phyloP scores from a whole-genome alignment of 768 basidiomycete species.

The Serendipita indica region DNA sequence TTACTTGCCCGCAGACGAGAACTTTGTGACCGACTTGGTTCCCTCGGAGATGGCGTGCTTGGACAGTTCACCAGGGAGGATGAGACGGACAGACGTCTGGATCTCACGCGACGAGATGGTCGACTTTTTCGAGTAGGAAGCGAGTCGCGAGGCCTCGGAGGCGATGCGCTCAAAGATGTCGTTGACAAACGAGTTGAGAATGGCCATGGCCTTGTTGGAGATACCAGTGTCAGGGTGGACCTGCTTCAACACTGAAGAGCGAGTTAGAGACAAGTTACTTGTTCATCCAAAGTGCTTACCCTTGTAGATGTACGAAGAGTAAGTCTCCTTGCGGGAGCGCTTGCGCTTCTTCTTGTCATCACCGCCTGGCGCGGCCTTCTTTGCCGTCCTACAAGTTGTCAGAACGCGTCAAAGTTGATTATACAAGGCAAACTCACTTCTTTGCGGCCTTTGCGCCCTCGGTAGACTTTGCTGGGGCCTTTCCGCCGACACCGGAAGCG shows the following conservation, averaged over 20 bases:
- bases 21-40: conserved; percentile 53
- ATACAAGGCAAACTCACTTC: conserved; percentile 23
- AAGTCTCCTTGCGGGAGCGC: conserved; percentile 70
- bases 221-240: conserved; percentile 91
- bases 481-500: conserved; percentile 27
- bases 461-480: conserved; percentile 38
- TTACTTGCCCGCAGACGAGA: conserved; percentile 22
- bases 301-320: conserved; percentile 77
- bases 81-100: conserved; percentile 69
- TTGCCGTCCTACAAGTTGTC: conserved; percentile 20
- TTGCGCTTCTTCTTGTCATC: conserved; percentile 70
- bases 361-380: conserved; percentile 26
- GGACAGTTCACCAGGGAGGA: conserved; percentile 72
- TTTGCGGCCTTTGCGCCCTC: conserved; percentile 40
- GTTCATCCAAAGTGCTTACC: conserved; percentile 26
- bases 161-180: conserved; percentile 75
- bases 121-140: conserved; percentile 77
- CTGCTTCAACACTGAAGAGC: conserved; percentile 57
- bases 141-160: conserved; percentile 60
- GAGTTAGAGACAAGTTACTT: background rate
- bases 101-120: conserved; percentile 88
- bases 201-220: conserved; percentile 79
- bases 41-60: conserved; percentile 85
- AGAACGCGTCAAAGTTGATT: conserved; percentile 9
- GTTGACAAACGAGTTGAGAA: conserved; percentile 72